phyloP scores from a whole-genome alignment of 139 green algal genomes.

The Coelastrella sp. region DNA sequence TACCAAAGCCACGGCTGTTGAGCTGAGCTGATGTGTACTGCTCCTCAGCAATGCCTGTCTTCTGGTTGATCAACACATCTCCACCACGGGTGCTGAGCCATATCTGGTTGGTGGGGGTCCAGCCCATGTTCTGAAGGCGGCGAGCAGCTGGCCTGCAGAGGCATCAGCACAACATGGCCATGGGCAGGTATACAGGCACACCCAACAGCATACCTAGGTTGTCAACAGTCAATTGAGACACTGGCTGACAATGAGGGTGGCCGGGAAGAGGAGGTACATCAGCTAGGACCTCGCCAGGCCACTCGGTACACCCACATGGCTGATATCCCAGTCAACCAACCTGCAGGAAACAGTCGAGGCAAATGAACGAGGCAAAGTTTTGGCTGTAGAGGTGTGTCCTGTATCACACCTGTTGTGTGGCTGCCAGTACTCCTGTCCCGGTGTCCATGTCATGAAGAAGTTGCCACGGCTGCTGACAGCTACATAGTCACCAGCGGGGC shows the following conservation, averaged over 20 bases:
- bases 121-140: conserved; percentile 98
- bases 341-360: too few relatives aligned
- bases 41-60: conserved; percentile 67
- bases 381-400: too few relatives aligned
- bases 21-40: conserved; percentile 86
- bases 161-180: not conserved
- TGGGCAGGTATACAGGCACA: too few relatives aligned
- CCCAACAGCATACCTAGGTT: too few relatives aligned
- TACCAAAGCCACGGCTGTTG: conserved; percentile 94
- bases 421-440: conserved; percentile 74
- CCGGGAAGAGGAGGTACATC: too few relatives aligned
- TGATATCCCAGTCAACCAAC: too few relatives aligned
- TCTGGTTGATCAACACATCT: conserved; percentile 78
- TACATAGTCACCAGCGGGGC: conserved; percentile 88
- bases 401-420: conserved; percentile 30
- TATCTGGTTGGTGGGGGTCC: conserved; percentile 80
- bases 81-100: conserved; percentile 96
- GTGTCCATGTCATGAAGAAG: conserved; percentile 99
- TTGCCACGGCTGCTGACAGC: conserved; percentile 96
- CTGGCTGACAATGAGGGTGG: too few relatives aligned
- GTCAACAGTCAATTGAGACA: too few relatives aligned
- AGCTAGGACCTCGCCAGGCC: too few relatives aligned
- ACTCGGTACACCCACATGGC: too few relatives aligned
- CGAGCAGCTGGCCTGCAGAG: conserved; percentile 93
- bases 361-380: too few relatives aligned